Percentiles rank a stretch among this genome's conserved stretches.
These are phyloP conservation scores for Ceriops decandra DNA, from an alignment of 345 rosid species.

Conservation along the genomic window DNA sequence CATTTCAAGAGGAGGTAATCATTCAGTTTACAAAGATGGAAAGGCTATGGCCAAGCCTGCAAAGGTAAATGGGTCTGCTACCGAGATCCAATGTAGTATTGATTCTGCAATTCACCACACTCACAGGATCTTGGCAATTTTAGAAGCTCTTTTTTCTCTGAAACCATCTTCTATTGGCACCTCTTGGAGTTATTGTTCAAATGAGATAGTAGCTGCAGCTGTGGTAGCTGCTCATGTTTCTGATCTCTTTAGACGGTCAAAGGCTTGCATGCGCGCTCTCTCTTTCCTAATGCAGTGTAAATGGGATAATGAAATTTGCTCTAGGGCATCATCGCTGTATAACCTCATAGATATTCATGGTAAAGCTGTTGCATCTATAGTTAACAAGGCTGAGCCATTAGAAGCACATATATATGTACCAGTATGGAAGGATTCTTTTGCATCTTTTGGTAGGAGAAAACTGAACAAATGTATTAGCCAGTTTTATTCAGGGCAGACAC, in stretches of 20 bases:
- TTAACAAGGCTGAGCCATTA: constrained; percentile 86
- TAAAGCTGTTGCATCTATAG: constrained; percentile 88
- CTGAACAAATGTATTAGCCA: constrained; percentile 31
- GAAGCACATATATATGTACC: constrained; percentile 67
- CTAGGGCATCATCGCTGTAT: constrained; percentile 78
- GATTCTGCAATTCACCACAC: constrained; percentile 86
- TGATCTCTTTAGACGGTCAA: constrained; percentile 82
- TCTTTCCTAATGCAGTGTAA: constrained; percentile 82
- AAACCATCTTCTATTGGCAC: constrained; percentile 94
- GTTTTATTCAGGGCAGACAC: constrained; percentile 41
- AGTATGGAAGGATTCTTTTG: constrained; percentile 55
- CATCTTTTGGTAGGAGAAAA: constrained; percentile 40
- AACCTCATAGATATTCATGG: constrained; percentile 94
- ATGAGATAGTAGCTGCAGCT: constrained; percentile 97
- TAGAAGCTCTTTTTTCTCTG: constrained; percentile 89
- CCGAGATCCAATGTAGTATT: constrained; percentile 50
- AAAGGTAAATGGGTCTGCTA: constrained; percentile 55
- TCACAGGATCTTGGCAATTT: constrained; percentile 76
- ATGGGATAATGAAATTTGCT: constrained; percentile 79
- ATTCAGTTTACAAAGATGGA: constrained; percentile 35
- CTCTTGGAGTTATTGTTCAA: constrained; percentile 89
- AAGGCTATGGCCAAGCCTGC: constrained; percentile 42
- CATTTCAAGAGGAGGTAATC: constrained; percentile 50
- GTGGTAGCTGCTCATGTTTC: constrained; percentile 99
- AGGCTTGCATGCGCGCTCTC: constrained; percentile 84